A percentile compares a stretch with the other conserved stretches of the same genome.
Conservation (phyloP, 2,329 filamentous ascomycete species). For the Epichloe sibirici region DNA sequence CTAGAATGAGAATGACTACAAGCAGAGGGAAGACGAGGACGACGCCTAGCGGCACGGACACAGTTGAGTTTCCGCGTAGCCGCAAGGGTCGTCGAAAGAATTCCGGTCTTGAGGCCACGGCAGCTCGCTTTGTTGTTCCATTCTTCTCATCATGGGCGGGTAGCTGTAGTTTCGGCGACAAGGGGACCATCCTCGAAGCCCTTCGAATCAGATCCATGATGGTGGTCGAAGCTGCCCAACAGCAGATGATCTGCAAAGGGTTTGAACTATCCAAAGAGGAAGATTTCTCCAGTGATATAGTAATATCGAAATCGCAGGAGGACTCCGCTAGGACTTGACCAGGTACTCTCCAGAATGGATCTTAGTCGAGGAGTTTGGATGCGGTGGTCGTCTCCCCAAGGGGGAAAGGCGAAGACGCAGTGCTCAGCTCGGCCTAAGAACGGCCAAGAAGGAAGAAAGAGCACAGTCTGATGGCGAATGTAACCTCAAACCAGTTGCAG, state of each 20-base stretch:
- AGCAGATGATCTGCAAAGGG: background rate
- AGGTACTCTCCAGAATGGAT: too few relatives aligned
- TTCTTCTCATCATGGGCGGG: conserved; percentile 41
- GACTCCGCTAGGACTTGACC: background rate
- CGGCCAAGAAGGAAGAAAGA: background rate
- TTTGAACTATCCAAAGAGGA: background rate
- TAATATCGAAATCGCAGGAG: background rate
- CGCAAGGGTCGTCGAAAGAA: conserved; percentile 82
- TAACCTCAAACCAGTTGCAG: background rate
- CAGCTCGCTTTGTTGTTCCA: conserved; percentile 24
- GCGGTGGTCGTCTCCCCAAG: background rate
- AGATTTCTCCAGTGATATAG: background rate
- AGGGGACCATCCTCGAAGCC: conserved; percentile 37
- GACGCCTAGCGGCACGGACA: conserved; percentile 85
- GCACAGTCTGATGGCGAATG: background rate
- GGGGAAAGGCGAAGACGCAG: background rate
- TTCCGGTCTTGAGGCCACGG: conserved; percentile 44
- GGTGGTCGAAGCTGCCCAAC: conserved; percentile 3
- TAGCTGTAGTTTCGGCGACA: conserved; percentile 27
- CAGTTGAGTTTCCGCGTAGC: conserved; percentile 78
- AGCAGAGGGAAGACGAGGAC: conserved; percentile 87
- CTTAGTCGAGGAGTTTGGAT: background rate
- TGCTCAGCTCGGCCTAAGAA: background rate
- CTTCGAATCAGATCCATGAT: conserved; percentile 48
- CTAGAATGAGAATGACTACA: conserved; percentile 78